Conservation (phyloP, 1,284 basidiomycete genomes). For the Apiotrichum gracile region DNA sequence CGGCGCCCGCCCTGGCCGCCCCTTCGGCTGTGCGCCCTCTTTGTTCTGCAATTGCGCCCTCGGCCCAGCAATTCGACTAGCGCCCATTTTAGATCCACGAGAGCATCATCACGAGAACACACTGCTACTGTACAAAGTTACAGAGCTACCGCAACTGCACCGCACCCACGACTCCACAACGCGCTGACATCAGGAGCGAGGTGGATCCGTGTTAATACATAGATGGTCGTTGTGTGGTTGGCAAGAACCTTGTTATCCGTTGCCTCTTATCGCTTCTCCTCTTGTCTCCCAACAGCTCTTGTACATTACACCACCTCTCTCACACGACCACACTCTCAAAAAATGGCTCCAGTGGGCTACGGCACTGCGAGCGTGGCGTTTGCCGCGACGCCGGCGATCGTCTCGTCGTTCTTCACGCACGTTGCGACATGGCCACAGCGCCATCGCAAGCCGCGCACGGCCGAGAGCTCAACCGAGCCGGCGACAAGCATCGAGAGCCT, state of each 20-base stretch:
- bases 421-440: conserved; percentile 25
- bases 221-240: background rate
- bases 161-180: too few relatives aligned
- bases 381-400: conserved; percentile 40
- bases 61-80: too few relatives aligned
- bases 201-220: too few relatives aligned
- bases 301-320: too few relatives aligned
- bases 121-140: too few relatives aligned
- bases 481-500: conserved; percentile 7
- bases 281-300: background rate
- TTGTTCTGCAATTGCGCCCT: too few relatives aligned
- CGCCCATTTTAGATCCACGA: too few relatives aligned
- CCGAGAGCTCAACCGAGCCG: background rate
- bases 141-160: too few relatives aligned
- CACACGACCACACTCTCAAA: background rate
- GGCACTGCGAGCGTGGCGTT: conserved; percentile 23
- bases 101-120: too few relatives aligned
- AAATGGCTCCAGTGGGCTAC: conserved; percentile 3
- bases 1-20: too few relatives aligned
- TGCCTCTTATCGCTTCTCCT: background rate
- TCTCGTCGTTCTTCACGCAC: conserved; percentile 42
- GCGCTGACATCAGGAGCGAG: too few relatives aligned
- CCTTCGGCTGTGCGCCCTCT: too few relatives aligned
- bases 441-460: background rate
- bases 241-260: background rate